These are phyloP conservation scores for Nakataea oryzae DNA, from an alignment of 2,329 filamentous ascomycete species.

Conservation along the genomic window DNA sequence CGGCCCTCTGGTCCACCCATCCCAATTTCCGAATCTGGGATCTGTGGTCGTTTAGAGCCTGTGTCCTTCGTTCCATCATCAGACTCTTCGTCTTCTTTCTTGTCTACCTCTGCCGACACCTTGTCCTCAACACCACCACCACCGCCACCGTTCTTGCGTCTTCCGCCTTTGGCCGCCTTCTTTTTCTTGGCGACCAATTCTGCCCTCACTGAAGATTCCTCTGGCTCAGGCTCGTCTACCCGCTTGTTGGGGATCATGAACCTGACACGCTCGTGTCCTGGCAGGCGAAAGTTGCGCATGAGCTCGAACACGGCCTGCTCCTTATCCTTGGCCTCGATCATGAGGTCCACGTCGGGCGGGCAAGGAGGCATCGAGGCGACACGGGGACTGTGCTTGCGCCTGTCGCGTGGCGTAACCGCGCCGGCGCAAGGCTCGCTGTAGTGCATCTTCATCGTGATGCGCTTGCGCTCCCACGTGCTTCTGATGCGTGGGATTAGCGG, in stretches of 20 bases:
- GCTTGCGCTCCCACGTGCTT: constrained; percentile 74
- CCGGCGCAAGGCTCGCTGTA: constrained; percentile 73
- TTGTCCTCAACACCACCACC: constrained; percentile 14
- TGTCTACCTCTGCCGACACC: constrained; percentile 21
- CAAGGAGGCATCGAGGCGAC: constrained; percentile 77
- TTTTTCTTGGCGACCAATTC: background rate
- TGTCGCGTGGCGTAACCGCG: constrained; percentile 68
- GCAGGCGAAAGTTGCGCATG: constrained; percentile 79
- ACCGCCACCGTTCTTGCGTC: constrained; percentile 11
- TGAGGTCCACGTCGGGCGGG: constrained; percentile 76
- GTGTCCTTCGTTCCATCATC: constrained; percentile 21
- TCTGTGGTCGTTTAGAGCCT: constrained; percentile 18
- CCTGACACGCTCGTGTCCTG: constrained; percentile 65
- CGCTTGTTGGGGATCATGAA: constrained; percentile 70
- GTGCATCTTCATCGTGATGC: constrained; percentile 91
- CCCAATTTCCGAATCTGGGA: constrained; percentile 60
- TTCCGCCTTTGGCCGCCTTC: background rate
- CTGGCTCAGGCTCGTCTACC: constrained; percentile 59
- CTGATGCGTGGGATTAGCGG: constrained; percentile 65
- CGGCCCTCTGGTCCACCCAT: constrained; percentile 78
- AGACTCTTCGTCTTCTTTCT: constrained; percentile 28
- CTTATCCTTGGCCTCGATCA: constrained; percentile 98
- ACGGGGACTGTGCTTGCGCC: constrained; percentile 76
- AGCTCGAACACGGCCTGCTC: constrained; percentile 93
- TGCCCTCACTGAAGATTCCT: constrained; percentile 11